Base-by-base conservation (phyloP, 768 basidiomycete species). In the Amyloporia xantha region DNA sequence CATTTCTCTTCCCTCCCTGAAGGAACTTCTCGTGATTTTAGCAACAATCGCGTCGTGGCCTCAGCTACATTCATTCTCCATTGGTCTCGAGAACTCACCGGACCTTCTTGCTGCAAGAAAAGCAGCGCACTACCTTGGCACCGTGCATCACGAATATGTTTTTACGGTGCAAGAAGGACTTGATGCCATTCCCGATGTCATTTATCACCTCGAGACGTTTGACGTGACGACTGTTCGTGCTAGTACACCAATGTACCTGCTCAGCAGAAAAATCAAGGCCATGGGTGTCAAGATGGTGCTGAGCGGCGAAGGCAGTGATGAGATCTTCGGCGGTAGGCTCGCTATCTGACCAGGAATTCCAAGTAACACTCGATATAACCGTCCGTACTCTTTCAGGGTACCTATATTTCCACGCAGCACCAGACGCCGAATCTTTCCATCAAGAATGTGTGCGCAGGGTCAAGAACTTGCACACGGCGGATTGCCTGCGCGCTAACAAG, bases 231-330 rank as follows among this genome's bases (percentile, higher is more conserved):
- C 96, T 33, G 91, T 97, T 42, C 86, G 96, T 41, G 96, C 96
- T 7, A 91, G 88, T 59, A 97, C 94, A 3, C 96, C 96, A 2
- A 99, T 99, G 96, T 98, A 98, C 68, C 82, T 99, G 24, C 81
- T 99, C 51, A 91, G 88, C 64, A 79, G 96, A 42, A 98, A 99
- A 72, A 94, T 99, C 73, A 99, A 98, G 71, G 95, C 96, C 3
- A 97, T 92, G 90, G 96, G 96, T 50, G 96, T 99, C 46, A 99
- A 99, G 73, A 99, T 99, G 96, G 96, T 99, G 13, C 76, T 98
- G 28, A 91, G 87, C 55, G 96, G 96, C 15, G 96, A 99, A 68
- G 96, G 96, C 33, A 91, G 89, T 54, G 96, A 99, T 59, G 96
- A 99, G 68, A 92, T 98, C 53, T 80, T 97, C 30, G 95, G 95